Evolutionary conservation across 495 filamentous ascomycete species (phyloP).

Genomic region (Neurospora tetrasperma): DNA sequence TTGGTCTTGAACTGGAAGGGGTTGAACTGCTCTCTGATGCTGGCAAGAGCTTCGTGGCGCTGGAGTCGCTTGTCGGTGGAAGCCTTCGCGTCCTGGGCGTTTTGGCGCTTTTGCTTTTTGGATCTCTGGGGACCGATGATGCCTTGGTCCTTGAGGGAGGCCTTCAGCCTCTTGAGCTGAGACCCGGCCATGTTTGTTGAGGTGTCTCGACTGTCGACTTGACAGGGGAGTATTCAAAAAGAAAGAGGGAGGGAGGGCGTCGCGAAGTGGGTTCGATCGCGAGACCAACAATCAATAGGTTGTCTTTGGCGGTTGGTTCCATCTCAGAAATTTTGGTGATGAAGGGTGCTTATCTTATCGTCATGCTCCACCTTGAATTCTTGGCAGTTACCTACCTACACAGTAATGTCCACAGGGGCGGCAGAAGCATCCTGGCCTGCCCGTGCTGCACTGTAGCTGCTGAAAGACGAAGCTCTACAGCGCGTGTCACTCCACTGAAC

Average conservation of each 20-base stretch:
- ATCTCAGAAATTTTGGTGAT: slow-evolving; percentile 22
- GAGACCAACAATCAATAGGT: neutral
- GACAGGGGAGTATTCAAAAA: neutral
- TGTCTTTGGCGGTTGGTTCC: neutral
- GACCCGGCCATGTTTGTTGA: slow-evolving; percentile 69
- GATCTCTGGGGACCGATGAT: slow-evolving; percentile 81
- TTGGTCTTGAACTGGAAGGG: slow-evolving; percentile 85
- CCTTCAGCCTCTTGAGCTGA: slow-evolving; percentile 90
- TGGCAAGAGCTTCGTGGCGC: slow-evolving; percentile 60
- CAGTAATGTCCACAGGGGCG: neutral
- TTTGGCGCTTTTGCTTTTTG: slow-evolving; percentile 78
- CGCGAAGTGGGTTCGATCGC: neutral
- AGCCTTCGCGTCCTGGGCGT: slow-evolving; percentile 50
- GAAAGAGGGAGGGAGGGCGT: neutral
- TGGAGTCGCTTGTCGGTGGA: slow-evolving; percentile 59
- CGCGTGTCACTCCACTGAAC: neutral
- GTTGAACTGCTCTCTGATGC: slow-evolving; percentile 91
- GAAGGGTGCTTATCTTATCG: neutral
- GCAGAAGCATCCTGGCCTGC: slow-evolving; percentile 7
- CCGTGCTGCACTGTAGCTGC: neutral
- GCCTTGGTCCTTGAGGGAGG: slow-evolving; percentile 76
- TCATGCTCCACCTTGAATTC: neutral
- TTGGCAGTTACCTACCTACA: neutral
- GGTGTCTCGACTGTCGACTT: neutral
- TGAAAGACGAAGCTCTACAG: neutral